phyloP scores from a whole-genome alignment of 139 green algal genomes.

The Edaphochlamys debaryana region DNA sequence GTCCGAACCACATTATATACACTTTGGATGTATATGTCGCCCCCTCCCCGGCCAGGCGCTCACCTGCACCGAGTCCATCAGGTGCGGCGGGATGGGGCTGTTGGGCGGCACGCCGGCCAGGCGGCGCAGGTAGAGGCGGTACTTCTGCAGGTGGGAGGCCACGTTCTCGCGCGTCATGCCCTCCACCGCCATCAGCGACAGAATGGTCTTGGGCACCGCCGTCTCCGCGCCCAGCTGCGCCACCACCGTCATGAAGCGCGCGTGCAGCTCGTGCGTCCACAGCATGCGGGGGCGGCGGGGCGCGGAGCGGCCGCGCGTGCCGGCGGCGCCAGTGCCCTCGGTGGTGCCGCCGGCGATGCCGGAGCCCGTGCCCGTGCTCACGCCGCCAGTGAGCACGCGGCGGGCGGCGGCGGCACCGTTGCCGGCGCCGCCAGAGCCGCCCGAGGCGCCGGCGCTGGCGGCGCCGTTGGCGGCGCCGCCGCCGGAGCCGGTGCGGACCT shows the following conservation, averaged over 20 bases:
- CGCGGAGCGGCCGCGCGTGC: neutral
- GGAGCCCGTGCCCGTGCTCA: neutral
- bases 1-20: no score
- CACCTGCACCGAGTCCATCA: constrained; percentile 19
- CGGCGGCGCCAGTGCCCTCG: neutral
- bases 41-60: no score
- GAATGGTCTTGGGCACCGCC: constrained; percentile 93
- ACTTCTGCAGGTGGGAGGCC: constrained; percentile 94
- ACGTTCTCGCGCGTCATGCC: constrained; percentile 96
- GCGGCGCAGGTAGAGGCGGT: constrained; percentile 69
- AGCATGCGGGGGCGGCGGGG: constrained; percentile 70
- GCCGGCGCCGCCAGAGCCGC: neutral
- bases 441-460: neutral
- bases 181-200: constrained; percentile 92
- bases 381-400: neutral
- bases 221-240: constrained; percentile 75
- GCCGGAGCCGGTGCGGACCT: neutral
- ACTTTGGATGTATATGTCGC: no score
- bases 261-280: constrained; percentile 94
- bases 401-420: no score
- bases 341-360: neutral
- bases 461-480: neutral
- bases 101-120: constrained; percentile 22
- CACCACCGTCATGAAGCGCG: constrained; percentile 88
- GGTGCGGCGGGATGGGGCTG: constrained; percentile 19